Evolutionary conservation across 306 rosid genomes (phyloP).

Genomic region (Cyamopsis tetragonoloba): DNA sequence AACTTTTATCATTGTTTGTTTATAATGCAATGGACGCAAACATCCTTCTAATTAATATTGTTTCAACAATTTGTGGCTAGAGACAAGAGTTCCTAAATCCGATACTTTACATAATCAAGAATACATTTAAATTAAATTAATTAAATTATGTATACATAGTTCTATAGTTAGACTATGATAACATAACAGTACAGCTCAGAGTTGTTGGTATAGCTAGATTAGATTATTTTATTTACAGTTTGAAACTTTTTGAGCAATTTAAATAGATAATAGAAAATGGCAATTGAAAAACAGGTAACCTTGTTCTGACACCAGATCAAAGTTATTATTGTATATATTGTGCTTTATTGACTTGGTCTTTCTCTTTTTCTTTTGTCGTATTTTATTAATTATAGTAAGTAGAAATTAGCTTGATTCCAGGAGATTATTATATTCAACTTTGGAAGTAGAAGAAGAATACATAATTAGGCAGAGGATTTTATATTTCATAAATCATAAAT

Average conservation of each 20-base stretch:
- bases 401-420: constrained; percentile 17
- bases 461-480: not conserved
- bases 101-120: not conserved
- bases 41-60: not conserved
- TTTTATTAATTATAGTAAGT: not conserved
- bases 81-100: not conserved
- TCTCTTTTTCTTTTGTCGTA: not conserved
- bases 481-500: too few relatives aligned
- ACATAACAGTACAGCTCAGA: not conserved
- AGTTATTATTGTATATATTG: not conserved
- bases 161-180: too few relatives aligned
- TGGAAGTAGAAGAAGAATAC: not conserved
- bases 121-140: not conserved
- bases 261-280: not conserved
- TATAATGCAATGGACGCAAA: not conserved
- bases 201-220: not conserved
- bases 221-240: not conserved
- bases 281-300: constrained; percentile 14
- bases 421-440: not conserved
- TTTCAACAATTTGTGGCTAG: not conserved
- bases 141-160: not conserved
- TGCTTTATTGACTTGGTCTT: not conserved
- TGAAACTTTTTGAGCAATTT: constrained; percentile 20
- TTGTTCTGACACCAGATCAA: constrained; percentile 9
- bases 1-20: not conserved